These are phyloP conservation scores for Verticillium longisporum DNA, from an alignment of 2,329 filamentous ascomycete genomes.

Conservation along the genomic window DNA sequence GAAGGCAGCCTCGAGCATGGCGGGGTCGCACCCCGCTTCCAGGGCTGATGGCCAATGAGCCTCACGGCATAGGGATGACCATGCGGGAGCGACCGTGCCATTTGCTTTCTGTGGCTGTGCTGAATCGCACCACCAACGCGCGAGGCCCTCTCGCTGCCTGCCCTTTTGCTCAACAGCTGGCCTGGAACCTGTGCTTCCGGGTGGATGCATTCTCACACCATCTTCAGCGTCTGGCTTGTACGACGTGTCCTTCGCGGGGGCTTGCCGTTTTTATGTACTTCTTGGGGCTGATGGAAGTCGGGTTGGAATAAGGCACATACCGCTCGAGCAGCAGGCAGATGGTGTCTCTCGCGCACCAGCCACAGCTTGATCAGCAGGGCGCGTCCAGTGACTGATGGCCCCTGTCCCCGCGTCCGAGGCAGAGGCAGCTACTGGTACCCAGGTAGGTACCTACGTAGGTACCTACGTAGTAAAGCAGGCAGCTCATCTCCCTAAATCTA, in stretches of 20 bases:
- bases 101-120: slow-evolving; percentile 13
- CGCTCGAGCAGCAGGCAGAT: neutral
- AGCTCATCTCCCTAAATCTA: too few relatives aligned
- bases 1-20: neutral
- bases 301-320: too few relatives aligned
- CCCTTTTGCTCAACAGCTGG: neutral
- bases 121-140: slow-evolving; percentile 12
- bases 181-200: neutral
- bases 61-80: slow-evolving; percentile 5
- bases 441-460: too few relatives aligned
- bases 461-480: too few relatives aligned
- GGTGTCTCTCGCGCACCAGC: neutral
- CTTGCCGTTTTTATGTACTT: too few relatives aligned
- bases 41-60: slow-evolving; percentile 3
- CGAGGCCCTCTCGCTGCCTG: neutral
- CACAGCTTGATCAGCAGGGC: neutral
- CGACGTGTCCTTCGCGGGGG: too few relatives aligned
- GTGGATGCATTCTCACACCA: neutral
- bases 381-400: neutral
- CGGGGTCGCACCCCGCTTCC: neutral
- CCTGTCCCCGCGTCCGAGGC: neutral
- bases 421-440: too few relatives aligned
- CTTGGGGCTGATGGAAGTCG: too few relatives aligned
- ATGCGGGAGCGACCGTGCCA: slow-evolving; percentile 8
- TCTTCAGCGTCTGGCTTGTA: too few relatives aligned